Percentiles rank a stretch among this genome's conserved stretches.
These are phyloP conservation scores for Gyromitra esculenta DNA, from an alignment of 2,329 filamentous ascomycete genomes.

Conservation along the genomic window DNA sequence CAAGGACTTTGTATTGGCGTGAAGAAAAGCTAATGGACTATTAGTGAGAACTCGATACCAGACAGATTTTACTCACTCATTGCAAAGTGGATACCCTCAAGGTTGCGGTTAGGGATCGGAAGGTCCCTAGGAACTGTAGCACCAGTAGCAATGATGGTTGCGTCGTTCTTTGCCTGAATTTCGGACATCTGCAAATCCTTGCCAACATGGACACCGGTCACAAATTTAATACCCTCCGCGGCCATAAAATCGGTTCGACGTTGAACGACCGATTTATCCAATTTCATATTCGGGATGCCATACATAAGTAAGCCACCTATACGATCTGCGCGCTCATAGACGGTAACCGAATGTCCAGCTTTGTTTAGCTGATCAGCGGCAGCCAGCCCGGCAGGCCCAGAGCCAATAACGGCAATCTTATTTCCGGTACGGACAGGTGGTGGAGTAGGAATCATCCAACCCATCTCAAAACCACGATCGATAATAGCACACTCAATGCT, in stretches of 20 bases:
- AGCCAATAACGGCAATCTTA: constrained; percentile 87
- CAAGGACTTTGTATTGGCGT: constrained; percentile 97
- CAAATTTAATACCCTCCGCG: constrained; percentile 83
- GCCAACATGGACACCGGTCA: constrained; percentile 79
- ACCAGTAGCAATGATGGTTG: constrained; percentile 89
- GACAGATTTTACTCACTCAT: constrained; percentile 67
- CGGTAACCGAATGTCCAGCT: constrained; percentile 84
- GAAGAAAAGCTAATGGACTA: constrained; percentile 73
- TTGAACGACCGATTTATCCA: constrained; percentile 97
- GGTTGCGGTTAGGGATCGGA: constrained; percentile 85
- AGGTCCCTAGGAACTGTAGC: constrained; percentile 93
- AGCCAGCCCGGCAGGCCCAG: constrained; percentile 89
- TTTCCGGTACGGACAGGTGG: constrained; percentile 86
- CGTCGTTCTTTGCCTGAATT: constrained; percentile 78
- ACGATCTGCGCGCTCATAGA: constrained; percentile 93
- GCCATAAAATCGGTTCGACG: constrained; percentile 95
- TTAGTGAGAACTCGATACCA: constrained; percentile 57
- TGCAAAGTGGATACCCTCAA: constrained; percentile 91
- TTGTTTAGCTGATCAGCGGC: constrained; percentile 93
- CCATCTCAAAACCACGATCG: constrained; percentile 95
- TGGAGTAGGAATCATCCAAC: constrained; percentile 90
- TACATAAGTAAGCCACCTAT: constrained; percentile 95
- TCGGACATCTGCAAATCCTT: constrained; percentile 77
- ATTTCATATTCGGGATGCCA: constrained; percentile 99
- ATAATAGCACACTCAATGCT: constrained; percentile 98